Base-by-base conservation (phyloP, 306 rosid genomes). In the Castanospermum australe region DNA sequence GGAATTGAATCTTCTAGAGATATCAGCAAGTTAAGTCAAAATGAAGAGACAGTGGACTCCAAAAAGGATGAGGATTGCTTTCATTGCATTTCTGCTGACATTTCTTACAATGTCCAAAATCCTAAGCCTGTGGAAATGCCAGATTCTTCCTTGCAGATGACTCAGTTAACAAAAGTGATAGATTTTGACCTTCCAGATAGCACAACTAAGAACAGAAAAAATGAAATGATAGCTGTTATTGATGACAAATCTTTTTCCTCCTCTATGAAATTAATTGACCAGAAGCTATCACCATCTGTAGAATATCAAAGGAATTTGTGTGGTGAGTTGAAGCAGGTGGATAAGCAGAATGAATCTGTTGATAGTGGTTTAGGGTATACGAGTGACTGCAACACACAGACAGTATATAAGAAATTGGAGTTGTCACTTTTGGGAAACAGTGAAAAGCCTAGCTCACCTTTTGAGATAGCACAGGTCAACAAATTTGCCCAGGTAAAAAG, bases 71-170 rank as follows among this genome's bases (percentile, higher is more conserved):
- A 77, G 76, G 86, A 72, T 44, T 48, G 82, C 62, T 30, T 28
- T 18, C 13, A 36, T 70, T 45, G 57, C 86, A 56, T 69, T 78
- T 45, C 76, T 30, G 59, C 60, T 5, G 64, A 52, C 56, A 66
- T 42, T 82, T 77, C 72, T 82, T 59, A 77, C 52, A 54, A 67
- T 30, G 68, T 33, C 38, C 62, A 80, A 73, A 79, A 76, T 39
- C 57, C 18, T 54, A 84, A 61, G 74, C 70, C 70, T 21, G 62
- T 48, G 67, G 70, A 59, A 75, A 73, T 18, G 47, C 20, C 65
- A 20, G 67, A 61, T 77, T 80, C 93, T 44, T 83, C 84, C 13
- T 70, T 65, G 35, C 84, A 78, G 77, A 51, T 83, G 67, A 72
- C 79, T 73, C 74, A 22, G 57, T 81, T 84, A 25, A 77, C 74